These are phyloP conservation scores for Taiozyma sp. DNA, from an alignment of 1,139 yeast genomes.

Conservation along the genomic window DNA sequence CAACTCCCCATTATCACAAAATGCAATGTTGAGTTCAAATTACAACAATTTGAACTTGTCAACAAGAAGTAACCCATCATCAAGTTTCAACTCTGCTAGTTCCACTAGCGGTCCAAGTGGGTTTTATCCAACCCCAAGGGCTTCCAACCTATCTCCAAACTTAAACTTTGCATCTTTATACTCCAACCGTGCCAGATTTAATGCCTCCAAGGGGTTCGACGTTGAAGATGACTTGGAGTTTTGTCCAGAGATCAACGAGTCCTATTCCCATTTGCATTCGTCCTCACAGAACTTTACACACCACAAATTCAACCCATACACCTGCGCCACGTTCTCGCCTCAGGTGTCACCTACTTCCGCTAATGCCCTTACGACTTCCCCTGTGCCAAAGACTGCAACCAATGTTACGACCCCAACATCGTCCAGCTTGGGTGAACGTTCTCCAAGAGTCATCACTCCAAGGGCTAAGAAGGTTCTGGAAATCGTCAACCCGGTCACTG, in stretches of 20 bases:
- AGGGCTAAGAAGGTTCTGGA: slow-evolving; percentile 62
- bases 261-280: neutral
- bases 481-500: slow-evolving; percentile 77
- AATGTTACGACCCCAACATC: slow-evolving; percentile 11
- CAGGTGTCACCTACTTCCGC: slow-evolving; percentile 23
- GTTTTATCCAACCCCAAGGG: slow-evolving; percentile 1
- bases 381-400: slow-evolving; percentile 14
- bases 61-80: slow-evolving; percentile 3
- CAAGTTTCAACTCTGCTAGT: neutral
- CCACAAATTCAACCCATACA: slow-evolving; percentile 53
- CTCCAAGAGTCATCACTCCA: slow-evolving; percentile 37
- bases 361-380: slow-evolving; percentile 21
- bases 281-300: slow-evolving; percentile 15
- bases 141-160: slow-evolving; percentile 14
- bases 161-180: slow-evolving; percentile 23
- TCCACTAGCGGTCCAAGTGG: slow-evolving; percentile 2
- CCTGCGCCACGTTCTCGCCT: slow-evolving; percentile 54
- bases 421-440: slow-evolving; percentile 8
- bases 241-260: slow-evolving; percentile 49
- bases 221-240: slow-evolving; percentile 63
- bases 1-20: slow-evolving; percentile 13
- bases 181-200: slow-evolving; percentile 22
- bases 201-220: slow-evolving; percentile 53
- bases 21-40: neutral
- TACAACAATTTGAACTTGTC: slow-evolving; percentile 21